A percentile compares a stretch with the other conserved stretches of the same genome.
These are phyloP conservation scores for Trichothecium roseum DNA, from an alignment of 2,329 filamentous ascomycete species.

Conservation along the genomic window DNA sequence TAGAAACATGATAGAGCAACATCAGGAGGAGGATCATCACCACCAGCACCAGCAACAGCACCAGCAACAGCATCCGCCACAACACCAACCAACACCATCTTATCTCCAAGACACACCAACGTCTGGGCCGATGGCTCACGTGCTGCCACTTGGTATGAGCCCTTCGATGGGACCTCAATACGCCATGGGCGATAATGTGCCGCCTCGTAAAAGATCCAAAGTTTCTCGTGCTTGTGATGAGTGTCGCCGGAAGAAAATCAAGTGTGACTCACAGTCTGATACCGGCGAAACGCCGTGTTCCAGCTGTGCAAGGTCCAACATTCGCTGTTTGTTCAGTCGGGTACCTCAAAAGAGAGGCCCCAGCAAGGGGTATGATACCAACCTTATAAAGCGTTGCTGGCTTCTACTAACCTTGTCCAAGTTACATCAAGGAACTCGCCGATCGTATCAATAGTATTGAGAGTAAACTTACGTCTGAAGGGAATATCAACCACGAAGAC, in stretches of 20 bases:
- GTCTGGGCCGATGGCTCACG: slow-evolving; percentile 23
- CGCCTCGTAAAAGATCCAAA: slow-evolving; percentile 70
- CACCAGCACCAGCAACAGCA: slow-evolving; percentile 9
- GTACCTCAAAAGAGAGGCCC: slow-evolving; percentile 83
- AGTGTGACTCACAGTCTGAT: slow-evolving; percentile 74
- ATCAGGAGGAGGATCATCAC: slow-evolving; percentile 1
- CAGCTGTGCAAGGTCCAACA: slow-evolving; percentile 68
- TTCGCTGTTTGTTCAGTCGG: slow-evolving; percentile 74
- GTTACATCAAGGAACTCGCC: slow-evolving; percentile 85
- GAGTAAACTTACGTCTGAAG: slow-evolving; percentile 55
- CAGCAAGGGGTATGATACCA: slow-evolving; percentile 61
- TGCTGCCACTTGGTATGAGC: slow-evolving; percentile 23
- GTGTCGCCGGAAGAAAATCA: slow-evolving; percentile 81
- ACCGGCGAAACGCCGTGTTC: slow-evolving; percentile 64
- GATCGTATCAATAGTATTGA: slow-evolving; percentile 77
- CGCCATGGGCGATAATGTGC: slow-evolving; percentile 44
- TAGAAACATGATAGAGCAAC: slow-evolving; percentile 6
- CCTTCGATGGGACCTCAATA: slow-evolving; percentile 26
- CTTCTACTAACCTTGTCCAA: slow-evolving; percentile 19
- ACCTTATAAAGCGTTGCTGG: neutral
- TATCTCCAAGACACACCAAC: slow-evolving; percentile 27
- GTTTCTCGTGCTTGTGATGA: slow-evolving; percentile 85
- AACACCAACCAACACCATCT: slow-evolving; percentile 18
- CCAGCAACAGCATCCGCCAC: slow-evolving; percentile 8
- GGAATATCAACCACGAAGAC: slow-evolving; percentile 30